Evolutionary conservation across 345 rosid species (phyloP).

Genomic region (Pseudoturritis turrita): DNA sequence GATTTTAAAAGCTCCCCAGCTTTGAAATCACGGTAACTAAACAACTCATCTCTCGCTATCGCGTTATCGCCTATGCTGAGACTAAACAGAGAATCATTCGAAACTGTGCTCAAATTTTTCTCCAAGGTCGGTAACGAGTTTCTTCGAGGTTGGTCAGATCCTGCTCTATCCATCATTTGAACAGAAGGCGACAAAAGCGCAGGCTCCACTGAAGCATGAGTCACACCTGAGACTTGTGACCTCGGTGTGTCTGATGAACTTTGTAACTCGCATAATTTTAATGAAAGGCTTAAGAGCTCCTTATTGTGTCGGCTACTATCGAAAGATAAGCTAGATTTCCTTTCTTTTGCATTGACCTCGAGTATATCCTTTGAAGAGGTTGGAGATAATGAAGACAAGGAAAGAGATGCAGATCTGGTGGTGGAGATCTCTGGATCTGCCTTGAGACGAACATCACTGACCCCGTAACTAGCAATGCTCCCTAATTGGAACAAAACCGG

Average conservation of each 20-base stretch:
- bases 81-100: constrained; percentile 45
- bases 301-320: constrained; percentile 15
- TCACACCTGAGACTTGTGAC: constrained; percentile 40
- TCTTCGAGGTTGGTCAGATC: constrained; percentile 7
- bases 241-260: constrained; percentile 22
- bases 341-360: constrained; percentile 7
- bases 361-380: constrained; percentile 10
- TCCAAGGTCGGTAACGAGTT: constrained; percentile 18
- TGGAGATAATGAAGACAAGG: constrained; percentile 20
- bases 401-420: constrained; percentile 1
- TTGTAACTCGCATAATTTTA: constrained; percentile 27
- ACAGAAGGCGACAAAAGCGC: constrained; percentile 29
- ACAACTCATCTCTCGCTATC: constrained; percentile 30
- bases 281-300: constrained; percentile 17
- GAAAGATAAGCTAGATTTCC: not conserved
- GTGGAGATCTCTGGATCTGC: constrained; percentile 19
- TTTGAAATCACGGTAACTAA: constrained; percentile 31
- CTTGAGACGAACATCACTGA: constrained; percentile 14
- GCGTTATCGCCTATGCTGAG: constrained; percentile 31
- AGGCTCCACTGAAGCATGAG: constrained; percentile 28
- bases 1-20: constrained; percentile 21
- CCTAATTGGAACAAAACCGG: constrained; percentile 30
- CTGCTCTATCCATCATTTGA: constrained; percentile 74
- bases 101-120: constrained; percentile 27
- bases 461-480: constrained; percentile 27